Evolutionary conservation across 345 rosid genomes (phyloP).

Genomic region (Corchorus capsularis): DNA sequence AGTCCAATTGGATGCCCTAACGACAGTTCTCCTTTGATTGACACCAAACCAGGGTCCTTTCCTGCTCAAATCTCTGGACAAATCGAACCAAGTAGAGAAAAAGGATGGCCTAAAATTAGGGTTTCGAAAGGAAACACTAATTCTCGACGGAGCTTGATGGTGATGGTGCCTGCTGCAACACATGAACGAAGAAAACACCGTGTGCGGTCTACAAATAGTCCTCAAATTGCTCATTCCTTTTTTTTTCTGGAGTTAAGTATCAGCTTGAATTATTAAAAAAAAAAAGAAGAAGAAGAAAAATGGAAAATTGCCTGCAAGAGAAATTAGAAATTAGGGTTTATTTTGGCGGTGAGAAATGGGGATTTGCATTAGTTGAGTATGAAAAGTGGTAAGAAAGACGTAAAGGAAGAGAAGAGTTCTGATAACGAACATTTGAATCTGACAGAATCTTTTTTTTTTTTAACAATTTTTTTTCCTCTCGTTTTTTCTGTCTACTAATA

Average conservation of each 20-base stretch:
- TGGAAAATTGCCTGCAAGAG: too few relatives aligned
- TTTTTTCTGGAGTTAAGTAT: neutral
- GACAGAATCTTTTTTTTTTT: slow-evolving; percentile 20
- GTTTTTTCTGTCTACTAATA: neutral
- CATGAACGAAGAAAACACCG: slow-evolving; percentile 55
- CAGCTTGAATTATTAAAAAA: neutral
- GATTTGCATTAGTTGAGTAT: neutral
- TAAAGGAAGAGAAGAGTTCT: slow-evolving; percentile 18
- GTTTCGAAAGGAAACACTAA: slow-evolving; percentile 59
- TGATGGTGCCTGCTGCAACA: slow-evolving; percentile 40
- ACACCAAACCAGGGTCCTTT: slow-evolving; percentile 51
- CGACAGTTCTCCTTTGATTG: slow-evolving; percentile 60
- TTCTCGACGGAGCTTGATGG: slow-evolving; percentile 39
- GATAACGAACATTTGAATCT: slow-evolving; percentile 30
- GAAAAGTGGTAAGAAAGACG: slow-evolving; percentile 20
- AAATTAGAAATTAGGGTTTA: slow-evolving; percentile 9
- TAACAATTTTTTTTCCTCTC: neutral
- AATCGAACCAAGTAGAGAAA: slow-evolving; percentile 43
- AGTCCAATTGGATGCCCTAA: slow-evolving; percentile 68
- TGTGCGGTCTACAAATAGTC: slow-evolving; percentile 65
- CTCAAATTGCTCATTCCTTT: slow-evolving; percentile 59
- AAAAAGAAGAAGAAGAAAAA: neutral
- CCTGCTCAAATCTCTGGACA: slow-evolving; percentile 40
- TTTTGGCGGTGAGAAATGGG: neutral
- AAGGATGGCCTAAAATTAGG: slow-evolving; percentile 37